Evolutionary conservation across 1,284 basidiomycete genomes (phyloP), one percentile per base, ranked within the genome.

Genomic region (Neotropicomus parvogracilis): DNA sequence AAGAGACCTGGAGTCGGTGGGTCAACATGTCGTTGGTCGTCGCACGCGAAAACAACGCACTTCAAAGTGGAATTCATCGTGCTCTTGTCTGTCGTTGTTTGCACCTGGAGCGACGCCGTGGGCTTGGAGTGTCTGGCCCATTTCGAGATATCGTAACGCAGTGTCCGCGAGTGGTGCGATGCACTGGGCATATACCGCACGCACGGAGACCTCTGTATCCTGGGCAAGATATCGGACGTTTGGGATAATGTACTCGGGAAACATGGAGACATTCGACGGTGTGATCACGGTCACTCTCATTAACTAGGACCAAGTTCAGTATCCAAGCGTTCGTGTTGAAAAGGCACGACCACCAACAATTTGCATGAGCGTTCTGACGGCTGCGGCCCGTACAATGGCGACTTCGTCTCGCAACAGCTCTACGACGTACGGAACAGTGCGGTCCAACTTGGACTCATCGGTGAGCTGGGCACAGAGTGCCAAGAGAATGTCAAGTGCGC

Each of bases 221-320:
- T 81, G 78, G 0, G 88, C 80, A 6, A 99, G 75, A 54, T 91
- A 83, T 27, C 81, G 79, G 57, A 94, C 81, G 59, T 95, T 92
- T 1, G 95, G 95, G 24, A 99, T 81, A 50, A 99, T 86, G 67
- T 98, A 99, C 67, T 98, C 95, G 0, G 92, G 87, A 60, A 98
- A 91, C 20, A 97, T 88, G 40, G 83, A 76, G 56, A 75, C 84
- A 60, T 98, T 97, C 0, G 91, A 91, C 0, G 92, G 90, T 0
- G 93, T 93, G 49, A 99, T 91, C 1, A 88, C 85, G 1, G 81
- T 81, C 12, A 97, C 88, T 13, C 89, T 76, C 71, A 91, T 86
- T 43, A 95, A 73, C 92, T 94, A 39, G 16, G 12, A 35, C 14
- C 39, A 42, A 14, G 34, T 19, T 54, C 26, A 48, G 52, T 38